A percentile compares a stretch with the other conserved stretches of the same genome.
phyloP scores from a whole-genome alignment of 2,329 filamentous ascomycete genomes.

The Pseudocercospora musae region DNA sequence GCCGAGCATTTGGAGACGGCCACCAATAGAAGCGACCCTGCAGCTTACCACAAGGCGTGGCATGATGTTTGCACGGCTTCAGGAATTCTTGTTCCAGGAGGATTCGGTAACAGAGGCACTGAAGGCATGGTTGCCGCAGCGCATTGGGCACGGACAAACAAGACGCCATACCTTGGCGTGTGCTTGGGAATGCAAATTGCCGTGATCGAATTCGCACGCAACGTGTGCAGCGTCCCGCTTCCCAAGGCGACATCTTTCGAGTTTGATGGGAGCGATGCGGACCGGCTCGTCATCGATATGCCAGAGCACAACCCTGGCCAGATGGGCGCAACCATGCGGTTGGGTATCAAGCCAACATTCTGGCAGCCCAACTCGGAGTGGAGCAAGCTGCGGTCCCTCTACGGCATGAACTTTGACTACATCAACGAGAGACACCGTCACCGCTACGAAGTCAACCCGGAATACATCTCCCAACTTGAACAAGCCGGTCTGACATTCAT shows the following conservation, averaged over 20 bases:
- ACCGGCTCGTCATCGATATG: slow-evolving; percentile 85
- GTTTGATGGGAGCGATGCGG: slow-evolving; percentile 56
- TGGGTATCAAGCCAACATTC: slow-evolving; percentile 69
- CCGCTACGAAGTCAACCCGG: slow-evolving; percentile 86
- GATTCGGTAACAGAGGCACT: slow-evolving; percentile 77
- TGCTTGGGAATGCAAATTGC: slow-evolving; percentile 92
- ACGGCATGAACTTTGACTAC: slow-evolving; percentile 51
- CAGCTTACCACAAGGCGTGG: slow-evolving; percentile 78
- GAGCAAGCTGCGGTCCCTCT: slow-evolving; percentile 73
- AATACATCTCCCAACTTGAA: slow-evolving; percentile 66
- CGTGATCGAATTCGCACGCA: slow-evolving; percentile 81
- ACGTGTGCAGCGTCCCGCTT: slow-evolving; percentile 61
- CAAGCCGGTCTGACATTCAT: slow-evolving; percentile 69
- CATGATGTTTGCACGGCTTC: slow-evolving; percentile 68
- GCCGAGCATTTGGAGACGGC: slow-evolving; percentile 75
- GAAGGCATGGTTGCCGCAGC: slow-evolving; percentile 87
- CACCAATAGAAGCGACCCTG: slow-evolving; percentile 60
- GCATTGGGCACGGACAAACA: slow-evolving; percentile 81
- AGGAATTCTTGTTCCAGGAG: slow-evolving; percentile 68
- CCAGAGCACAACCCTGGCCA: slow-evolving; percentile 76
- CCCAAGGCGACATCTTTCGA: slow-evolving; percentile 55
- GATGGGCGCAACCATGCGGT: slow-evolving; percentile 82
- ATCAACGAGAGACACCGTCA: slow-evolving; percentile 76
- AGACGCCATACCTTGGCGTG: slow-evolving; percentile 80
- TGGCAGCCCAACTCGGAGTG: slow-evolving; percentile 76